phyloP scores from a whole-genome alignment of 129 eudicot species.

The Mikania micrantha region DNA sequence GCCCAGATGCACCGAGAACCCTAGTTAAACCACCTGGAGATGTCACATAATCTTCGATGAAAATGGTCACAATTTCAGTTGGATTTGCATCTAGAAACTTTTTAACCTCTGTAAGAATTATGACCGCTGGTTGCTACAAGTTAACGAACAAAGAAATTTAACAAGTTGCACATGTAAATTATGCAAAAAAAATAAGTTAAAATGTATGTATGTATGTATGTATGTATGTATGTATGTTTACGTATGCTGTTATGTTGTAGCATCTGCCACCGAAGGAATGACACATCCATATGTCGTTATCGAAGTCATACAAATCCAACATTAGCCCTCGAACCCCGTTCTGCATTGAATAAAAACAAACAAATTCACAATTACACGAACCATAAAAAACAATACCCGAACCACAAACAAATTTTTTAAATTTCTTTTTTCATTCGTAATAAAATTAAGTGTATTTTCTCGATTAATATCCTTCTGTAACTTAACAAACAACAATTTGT shows the following conservation, averaged over 20 bases:
- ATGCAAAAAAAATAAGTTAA: neutral
- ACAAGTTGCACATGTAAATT: neutral
- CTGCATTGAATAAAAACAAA: conserved; percentile 30
- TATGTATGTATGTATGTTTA: conserved; percentile 30
- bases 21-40: conserved; percentile 52
- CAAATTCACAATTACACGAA: neutral
- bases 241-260: conserved; percentile 75
- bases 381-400: no score
- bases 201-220: no score
- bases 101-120: conserved; percentile 60
- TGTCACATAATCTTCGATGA: conserved; percentile 83
- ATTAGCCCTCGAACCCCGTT: conserved; percentile 97
- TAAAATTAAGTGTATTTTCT: no score
- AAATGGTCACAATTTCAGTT: conserved; percentile 67
- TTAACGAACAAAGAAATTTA: neutral
- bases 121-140: conserved; percentile 80
- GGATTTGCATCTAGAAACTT: conserved; percentile 64
- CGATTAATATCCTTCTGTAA: no score
- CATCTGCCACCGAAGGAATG: conserved; percentile 83
- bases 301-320: conserved; percentile 96
- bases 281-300: conserved; percentile 84
- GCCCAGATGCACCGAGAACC: conserved; percentile 67
- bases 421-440: no score
- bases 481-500: no score
- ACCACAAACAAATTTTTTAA: no score